phyloP scores from a whole-genome alignment of 768 basidiomycete species.

The Termitomyces sp. region DNA sequence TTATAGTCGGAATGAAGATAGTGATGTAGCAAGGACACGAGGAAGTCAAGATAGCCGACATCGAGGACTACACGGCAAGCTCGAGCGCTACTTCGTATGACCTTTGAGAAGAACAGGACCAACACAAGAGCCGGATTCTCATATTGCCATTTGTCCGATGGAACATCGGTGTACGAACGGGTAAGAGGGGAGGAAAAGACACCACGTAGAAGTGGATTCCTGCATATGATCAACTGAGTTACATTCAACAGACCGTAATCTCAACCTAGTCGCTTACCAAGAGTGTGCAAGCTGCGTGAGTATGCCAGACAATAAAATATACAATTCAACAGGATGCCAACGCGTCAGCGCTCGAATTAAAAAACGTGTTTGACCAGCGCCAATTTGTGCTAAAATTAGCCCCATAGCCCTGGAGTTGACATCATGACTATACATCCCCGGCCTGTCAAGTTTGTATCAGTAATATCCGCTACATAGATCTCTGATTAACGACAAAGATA shows the following conservation, averaged over 20 bases:
- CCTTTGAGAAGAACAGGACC: slow-evolving; percentile 12
- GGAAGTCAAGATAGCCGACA: slow-evolving; percentile 13
- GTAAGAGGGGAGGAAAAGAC: slow-evolving; percentile 13
- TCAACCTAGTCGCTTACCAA: slow-evolving; percentile 2
- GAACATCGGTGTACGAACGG: not conserved
- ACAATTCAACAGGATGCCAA: slow-evolving; percentile 11
- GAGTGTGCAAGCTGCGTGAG: slow-evolving; percentile 9
- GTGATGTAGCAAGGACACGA: slow-evolving; percentile 7
- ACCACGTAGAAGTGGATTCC: slow-evolving; percentile 12
- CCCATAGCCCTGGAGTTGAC: slow-evolving; percentile 4
- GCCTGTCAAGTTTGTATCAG: not conserved
- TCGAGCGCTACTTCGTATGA: slow-evolving; percentile 5
- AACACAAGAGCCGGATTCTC: slow-evolving; percentile 7
- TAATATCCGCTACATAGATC: not conserved
- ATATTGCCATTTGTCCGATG: not conserved
- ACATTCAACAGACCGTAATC: not conserved
- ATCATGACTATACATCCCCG: slow-evolving; percentile 11
- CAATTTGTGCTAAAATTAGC: slow-evolving; percentile 12
- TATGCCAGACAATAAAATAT: slow-evolving; percentile 9
- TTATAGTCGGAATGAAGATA: not conserved
- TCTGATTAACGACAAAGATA: not conserved
- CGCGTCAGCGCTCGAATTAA: slow-evolving; percentile 9
- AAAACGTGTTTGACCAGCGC: slow-evolving; percentile 9
- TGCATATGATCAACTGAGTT: not conserved
- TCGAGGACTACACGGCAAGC: slow-evolving; percentile 10